Percentiles rank a stretch among this genome's conserved stretches.
These are phyloP conservation scores for Ascocoryne sarcoides DNA, from an alignment of 2,329 filamentous ascomycete genomes.

Conservation along the genomic window DNA sequence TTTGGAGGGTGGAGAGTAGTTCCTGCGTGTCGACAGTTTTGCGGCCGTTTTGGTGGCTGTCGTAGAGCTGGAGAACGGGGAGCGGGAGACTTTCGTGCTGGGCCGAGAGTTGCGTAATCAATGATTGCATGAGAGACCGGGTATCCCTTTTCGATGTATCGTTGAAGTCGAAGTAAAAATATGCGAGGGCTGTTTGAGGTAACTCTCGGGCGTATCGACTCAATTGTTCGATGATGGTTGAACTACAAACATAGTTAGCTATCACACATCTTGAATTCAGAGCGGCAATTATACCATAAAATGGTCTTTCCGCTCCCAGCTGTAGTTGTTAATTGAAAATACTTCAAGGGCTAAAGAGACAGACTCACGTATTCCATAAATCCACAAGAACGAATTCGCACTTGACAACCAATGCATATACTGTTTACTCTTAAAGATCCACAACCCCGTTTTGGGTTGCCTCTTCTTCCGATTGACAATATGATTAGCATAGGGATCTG, in stretches of 20 bases:
- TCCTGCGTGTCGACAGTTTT: constrained; percentile 6
- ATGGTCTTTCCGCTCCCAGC: constrained; percentile 1
- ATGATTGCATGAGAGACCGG: constrained; percentile 18
- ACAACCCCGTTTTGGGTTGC: neutral
- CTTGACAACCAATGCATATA: neutral
- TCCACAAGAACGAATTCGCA: neutral
- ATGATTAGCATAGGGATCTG: neutral
- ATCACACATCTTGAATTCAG: too few relatives aligned
- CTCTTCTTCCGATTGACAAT: neutral
- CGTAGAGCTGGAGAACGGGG: constrained; percentile 27
- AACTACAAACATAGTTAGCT: constrained; percentile 5
- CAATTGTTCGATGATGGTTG: constrained; percentile 29
- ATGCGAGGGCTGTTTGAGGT: constrained; percentile 25
- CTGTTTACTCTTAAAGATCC: neutral
- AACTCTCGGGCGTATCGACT: constrained; percentile 11
- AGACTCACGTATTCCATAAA: neutral
- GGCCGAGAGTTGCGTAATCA: neutral
- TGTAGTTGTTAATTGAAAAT: neutral
- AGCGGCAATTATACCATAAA: neutral
- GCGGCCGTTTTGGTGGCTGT: constrained; percentile 1
- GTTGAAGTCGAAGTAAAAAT: constrained; percentile 35
- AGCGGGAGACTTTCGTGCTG: constrained; percentile 26
- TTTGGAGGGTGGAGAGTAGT: constrained; percentile 7
- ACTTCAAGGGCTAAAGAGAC: neutral
- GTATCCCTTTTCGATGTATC: constrained; percentile 28